Conservation (phyloP, 108 stramenopile genomes). For the Parmales sp. region DNA sequence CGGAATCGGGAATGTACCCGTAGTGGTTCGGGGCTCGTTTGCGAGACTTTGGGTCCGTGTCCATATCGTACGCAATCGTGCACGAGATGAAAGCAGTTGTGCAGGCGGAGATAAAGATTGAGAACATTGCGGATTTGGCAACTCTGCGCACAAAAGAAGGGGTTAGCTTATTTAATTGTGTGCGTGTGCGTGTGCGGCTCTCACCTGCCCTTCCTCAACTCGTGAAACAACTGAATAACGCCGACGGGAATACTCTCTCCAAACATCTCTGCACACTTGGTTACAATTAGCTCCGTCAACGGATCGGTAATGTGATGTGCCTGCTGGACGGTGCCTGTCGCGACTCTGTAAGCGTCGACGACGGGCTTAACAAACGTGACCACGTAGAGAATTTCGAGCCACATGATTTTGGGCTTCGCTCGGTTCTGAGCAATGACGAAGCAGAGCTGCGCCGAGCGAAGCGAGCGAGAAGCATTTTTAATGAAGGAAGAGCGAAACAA, state of each 20-base stretch:
- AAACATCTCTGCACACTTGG: neutral
- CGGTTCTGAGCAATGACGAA: neutral
- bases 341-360: neutral
- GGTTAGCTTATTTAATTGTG: too few relatives aligned
- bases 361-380: neutral
- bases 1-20: slow-evolving; percentile 13
- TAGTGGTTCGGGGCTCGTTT: neutral
- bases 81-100: slow-evolving; percentile 2
- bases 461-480: too few relatives aligned
- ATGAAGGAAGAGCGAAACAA: too few relatives aligned
- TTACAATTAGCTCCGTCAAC: neutral
- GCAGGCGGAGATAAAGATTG: neutral
- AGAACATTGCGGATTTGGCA: neutral
- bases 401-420: neutral
- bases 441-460: neutral
- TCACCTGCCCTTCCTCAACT: neutral
- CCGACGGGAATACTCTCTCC: neutral
- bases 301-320: neutral
- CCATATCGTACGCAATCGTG: neutral
- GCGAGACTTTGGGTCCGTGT: neutral
- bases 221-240: neutral
- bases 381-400: neutral
- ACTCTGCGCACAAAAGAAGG: too few relatives aligned
- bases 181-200: too few relatives aligned
- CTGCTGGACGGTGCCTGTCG: neutral